Evolutionary conservation across 768 basidiomycete species (phyloP).

Genomic region (Tricholoma matsutake): DNA sequence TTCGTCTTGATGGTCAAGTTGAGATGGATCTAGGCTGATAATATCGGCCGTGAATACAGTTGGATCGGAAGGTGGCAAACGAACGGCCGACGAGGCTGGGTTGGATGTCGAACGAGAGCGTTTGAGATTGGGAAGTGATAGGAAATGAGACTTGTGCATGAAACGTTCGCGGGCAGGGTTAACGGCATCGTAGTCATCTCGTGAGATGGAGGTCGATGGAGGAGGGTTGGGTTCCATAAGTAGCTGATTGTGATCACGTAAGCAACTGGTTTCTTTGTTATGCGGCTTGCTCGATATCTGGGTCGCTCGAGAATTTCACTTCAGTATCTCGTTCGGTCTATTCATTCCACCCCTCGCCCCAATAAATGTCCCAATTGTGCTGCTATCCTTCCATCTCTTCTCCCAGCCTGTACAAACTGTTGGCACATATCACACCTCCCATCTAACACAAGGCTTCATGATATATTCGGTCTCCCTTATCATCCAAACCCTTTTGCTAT

Average conservation of each 20-base stretch:
- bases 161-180: conserved; percentile 48
- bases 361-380: conserved; percentile 62
- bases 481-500: conserved; percentile 70
- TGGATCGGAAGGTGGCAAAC: background rate
- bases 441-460: conserved; percentile 55
- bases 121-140: conserved; percentile 32
- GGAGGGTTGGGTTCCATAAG: conserved; percentile 25
- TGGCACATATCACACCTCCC: conserved; percentile 61
- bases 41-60: background rate
- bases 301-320: background rate
- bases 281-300: background rate
- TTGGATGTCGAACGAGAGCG: conserved; percentile 4
- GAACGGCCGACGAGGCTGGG: background rate
- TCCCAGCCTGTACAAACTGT: conserved; percentile 79
- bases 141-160: conserved; percentile 30
- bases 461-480: conserved; percentile 62
- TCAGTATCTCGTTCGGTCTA: background rate
- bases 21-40: conserved; percentile 14
- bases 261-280: background rate
- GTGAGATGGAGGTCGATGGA: conserved; percentile 36
- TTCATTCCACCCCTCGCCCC: conserved; percentile 3
- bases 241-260: background rate
- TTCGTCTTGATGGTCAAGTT: conserved; percentile 20
- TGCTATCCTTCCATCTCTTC: conserved; percentile 50
- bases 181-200: conserved; percentile 40